These are phyloP conservation scores for Mycena olivaceomarginata DNA, from an alignment of 768 basidiomycete genomes.

Conservation along the genomic window DNA sequence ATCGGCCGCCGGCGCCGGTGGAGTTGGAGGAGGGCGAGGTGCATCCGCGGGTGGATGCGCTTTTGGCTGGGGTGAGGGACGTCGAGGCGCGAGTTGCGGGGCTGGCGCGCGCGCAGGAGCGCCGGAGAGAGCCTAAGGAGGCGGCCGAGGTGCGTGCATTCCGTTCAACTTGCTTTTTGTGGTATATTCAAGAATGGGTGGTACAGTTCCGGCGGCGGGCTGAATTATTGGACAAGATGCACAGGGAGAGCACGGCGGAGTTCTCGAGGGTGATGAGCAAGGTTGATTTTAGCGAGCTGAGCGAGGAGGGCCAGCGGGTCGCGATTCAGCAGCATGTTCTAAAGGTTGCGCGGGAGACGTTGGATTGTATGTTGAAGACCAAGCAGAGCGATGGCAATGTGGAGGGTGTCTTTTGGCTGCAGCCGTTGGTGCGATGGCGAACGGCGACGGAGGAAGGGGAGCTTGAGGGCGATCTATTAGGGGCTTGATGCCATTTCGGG, in stretches of 20 bases:
- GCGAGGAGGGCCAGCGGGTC: constrained; percentile 17
- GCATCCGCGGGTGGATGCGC: constrained; percentile 25
- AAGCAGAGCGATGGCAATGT: background rate
- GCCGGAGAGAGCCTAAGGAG: background rate
- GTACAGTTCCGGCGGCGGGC: constrained; percentile 7
- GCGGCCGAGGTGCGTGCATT: background rate
- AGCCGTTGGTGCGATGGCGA: background rate
- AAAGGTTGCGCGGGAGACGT: constrained; percentile 8
- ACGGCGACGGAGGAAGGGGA: background rate
- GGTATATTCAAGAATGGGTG: background rate
- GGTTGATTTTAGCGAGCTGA: constrained; percentile 29
- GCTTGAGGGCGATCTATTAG: background rate
- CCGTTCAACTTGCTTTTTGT: background rate
- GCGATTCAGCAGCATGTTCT: constrained; percentile 25
- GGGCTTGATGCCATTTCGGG: too few species aligned
- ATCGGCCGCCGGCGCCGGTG: constrained; percentile 26
- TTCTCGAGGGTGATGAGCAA: constrained; percentile 22
- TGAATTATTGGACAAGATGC: background rate
- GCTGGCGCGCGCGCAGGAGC: background rate
- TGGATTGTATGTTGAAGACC: constrained; percentile 18
- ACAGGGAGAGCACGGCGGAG: background rate
- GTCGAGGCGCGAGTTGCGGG: background rate
- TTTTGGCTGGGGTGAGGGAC: background rate
- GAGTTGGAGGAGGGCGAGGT: constrained; percentile 32
- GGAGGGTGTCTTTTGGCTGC: constrained; percentile 44